Evolutionary conservation across 768 basidiomycete genomes (phyloP).

Genomic region (Amylocystis lapponica): DNA sequence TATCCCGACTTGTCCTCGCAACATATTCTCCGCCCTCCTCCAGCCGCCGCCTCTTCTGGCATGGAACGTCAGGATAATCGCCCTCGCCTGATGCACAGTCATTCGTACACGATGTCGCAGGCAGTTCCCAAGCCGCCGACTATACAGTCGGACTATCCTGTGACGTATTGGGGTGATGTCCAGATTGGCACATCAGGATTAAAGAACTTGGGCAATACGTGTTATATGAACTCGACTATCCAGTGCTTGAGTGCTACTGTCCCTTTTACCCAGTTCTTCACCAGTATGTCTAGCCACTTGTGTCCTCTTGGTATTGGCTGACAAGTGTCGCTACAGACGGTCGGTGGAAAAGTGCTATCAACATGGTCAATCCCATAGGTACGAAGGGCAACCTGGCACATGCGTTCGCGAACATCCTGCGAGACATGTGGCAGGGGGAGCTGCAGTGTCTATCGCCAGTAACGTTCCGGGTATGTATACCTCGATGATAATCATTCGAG

Average conservation of each 20-base stretch:
- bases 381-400: slow-evolving; percentile 78
- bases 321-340: slow-evolving; percentile 44
- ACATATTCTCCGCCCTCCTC: slow-evolving; percentile 69
- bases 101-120: slow-evolving; percentile 27
- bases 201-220: slow-evolving; percentile 95
- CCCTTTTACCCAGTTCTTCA: slow-evolving; percentile 91
- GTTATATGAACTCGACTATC: slow-evolving; percentile 98
- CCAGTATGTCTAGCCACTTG: slow-evolving; percentile 43
- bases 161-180: slow-evolving; percentile 78
- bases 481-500: neutral
- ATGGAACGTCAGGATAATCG: slow-evolving; percentile 76
- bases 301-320: no score
- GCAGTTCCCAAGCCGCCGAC: slow-evolving; percentile 54
- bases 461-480: slow-evolving; percentile 68
- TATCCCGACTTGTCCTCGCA: slow-evolving; percentile 72
- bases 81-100: slow-evolving; percentile 40
- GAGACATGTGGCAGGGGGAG: slow-evolving; percentile 85
- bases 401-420: slow-evolving; percentile 79
- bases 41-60: slow-evolving; percentile 62
- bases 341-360: slow-evolving; percentile 78
- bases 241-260: slow-evolving; percentile 95
- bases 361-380: slow-evolving; percentile 80
- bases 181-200: slow-evolving; percentile 78
- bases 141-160: slow-evolving; percentile 72
- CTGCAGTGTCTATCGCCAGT: slow-evolving; percentile 77